Conservation (phyloP, 495 filamentous ascomycete species). For the Penicillium robsamsonii region DNA sequence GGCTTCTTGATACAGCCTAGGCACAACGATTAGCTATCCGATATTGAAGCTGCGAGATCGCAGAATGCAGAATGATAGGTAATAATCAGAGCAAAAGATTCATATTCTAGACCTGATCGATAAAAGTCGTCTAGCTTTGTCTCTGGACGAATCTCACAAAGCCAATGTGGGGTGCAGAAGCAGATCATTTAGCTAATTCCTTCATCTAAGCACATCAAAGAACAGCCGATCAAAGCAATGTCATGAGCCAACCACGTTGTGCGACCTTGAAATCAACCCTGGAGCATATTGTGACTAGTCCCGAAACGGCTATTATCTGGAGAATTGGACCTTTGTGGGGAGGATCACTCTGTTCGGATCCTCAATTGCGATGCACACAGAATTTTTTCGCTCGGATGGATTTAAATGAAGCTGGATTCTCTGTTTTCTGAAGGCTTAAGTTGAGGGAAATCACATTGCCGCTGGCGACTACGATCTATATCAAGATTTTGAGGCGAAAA, state of each 20-base stretch:
- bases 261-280: neutral
- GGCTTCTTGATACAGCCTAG: neutral
- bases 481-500: neutral
- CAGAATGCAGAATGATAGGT: neutral
- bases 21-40: neutral
- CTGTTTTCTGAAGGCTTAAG: neutral
- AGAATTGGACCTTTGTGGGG: conserved; percentile 19
- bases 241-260: conserved; percentile 11
- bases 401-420: neutral
- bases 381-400: neutral
- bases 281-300: conserved; percentile 21
- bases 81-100: neutral
- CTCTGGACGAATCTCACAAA: neutral
- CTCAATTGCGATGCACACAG: neutral
- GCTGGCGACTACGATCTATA: neutral
- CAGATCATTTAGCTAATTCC: conserved; percentile 21
- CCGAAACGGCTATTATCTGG: conserved; percentile 26
- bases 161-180: conserved; percentile 11
- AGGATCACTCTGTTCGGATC: conserved; percentile 2
- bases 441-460: neutral
- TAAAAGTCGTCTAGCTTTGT: neutral
- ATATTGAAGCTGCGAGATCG: neutral
- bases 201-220: conserved; percentile 16
- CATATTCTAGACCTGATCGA: neutral
- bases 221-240: conserved; percentile 6